A percentile compares a stretch with the other conserved stretches of the same genome.
phyloP scores from a whole-genome alignment of 257 asterid species.

The Ballota nigra region DNA sequence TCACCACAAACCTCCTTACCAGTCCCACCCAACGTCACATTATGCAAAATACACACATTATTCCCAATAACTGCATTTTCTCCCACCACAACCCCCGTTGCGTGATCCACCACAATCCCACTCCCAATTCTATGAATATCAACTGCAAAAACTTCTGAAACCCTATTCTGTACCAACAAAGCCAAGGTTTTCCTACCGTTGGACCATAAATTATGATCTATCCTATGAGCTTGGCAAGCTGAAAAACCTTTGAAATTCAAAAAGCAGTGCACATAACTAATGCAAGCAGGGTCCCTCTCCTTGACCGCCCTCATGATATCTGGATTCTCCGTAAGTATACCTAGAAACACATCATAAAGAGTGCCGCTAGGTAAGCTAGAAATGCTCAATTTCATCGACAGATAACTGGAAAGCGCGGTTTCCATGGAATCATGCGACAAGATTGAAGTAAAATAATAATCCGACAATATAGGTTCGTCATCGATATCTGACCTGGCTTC shows the following conservation, averaged over 20 bases:
- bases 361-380: slow-evolving; percentile 33
- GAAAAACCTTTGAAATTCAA: slow-evolving; percentile 46
- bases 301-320: slow-evolving; percentile 45
- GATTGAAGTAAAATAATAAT: slow-evolving; percentile 34
- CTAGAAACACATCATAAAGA: slow-evolving; percentile 38
- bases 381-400: slow-evolving; percentile 45
- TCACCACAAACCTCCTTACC: slow-evolving; percentile 52
- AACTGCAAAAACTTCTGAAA: slow-evolving; percentile 50
- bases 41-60: slow-evolving; percentile 51
- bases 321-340: slow-evolving; percentile 32
- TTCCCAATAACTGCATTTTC: slow-evolving; percentile 55
- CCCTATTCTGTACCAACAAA: slow-evolving; percentile 40
- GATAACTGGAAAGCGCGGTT: slow-evolving; percentile 34
- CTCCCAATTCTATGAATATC: slow-evolving; percentile 53
- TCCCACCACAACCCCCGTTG: slow-evolving; percentile 53
- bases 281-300: slow-evolving; percentile 56
- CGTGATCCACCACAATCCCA: slow-evolving; percentile 51
- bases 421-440: slow-evolving; percentile 40
- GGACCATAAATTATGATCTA: slow-evolving; percentile 42
- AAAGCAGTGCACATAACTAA: slow-evolving; percentile 49
- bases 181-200: slow-evolving; percentile 39
- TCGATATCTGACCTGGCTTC: slow-evolving; percentile 46
- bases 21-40: slow-evolving; percentile 58
- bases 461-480: slow-evolving; percentile 38
- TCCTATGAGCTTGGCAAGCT: slow-evolving; percentile 44